Percentiles rank a stretch among this genome's conserved stretches.
These are phyloP conservation scores for Saccharomyces hybrid DNA, from an alignment of 1,139 yeast species.

Conservation along the genomic window DNA sequence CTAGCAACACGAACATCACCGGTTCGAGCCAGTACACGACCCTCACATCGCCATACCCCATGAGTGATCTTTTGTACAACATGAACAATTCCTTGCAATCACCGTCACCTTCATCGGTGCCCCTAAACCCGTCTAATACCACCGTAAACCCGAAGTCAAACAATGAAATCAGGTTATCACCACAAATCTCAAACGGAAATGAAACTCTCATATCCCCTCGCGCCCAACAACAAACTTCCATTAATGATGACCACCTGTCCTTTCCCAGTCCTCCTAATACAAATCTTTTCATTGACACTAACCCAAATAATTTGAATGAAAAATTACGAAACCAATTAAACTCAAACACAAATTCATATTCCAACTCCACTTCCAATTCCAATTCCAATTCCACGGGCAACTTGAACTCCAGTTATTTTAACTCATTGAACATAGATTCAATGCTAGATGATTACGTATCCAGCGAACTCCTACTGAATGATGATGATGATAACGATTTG, in stretches of 20 bases:
- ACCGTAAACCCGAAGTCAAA: not conserved
- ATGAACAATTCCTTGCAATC: not conserved
- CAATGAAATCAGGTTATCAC: not conserved
- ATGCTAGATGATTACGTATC: slow-evolving; percentile 17
- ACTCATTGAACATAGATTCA: slow-evolving; percentile 10
- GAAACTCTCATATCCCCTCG: not conserved
- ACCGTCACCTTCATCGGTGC: not conserved
- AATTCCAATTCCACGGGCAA: not conserved
- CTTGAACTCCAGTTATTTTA: not conserved
- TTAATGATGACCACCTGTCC: not conserved
- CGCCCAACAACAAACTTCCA: not conserved
- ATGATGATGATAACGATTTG: slow-evolving; percentile 1
- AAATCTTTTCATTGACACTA: not conserved
- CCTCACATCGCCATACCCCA: not conserved
- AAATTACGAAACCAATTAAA: slow-evolving; percentile 3
- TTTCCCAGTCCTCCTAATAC: not conserved
- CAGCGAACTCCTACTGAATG: slow-evolving; percentile 11
- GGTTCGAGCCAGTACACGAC: not conserved
- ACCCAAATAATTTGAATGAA: not conserved
- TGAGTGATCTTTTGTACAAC: not conserved
- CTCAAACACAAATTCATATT: not conserved
- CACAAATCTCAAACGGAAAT: not conserved
- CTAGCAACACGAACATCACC: not conserved
- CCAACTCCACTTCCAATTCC: not conserved
- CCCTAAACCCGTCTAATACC: not conserved